Evolutionary conservation across 2,329 filamentous ascomycete genomes (phyloP), one percentile per base, ranked within the genome.

Genomic region (Pseudocercospora musae): DNA sequence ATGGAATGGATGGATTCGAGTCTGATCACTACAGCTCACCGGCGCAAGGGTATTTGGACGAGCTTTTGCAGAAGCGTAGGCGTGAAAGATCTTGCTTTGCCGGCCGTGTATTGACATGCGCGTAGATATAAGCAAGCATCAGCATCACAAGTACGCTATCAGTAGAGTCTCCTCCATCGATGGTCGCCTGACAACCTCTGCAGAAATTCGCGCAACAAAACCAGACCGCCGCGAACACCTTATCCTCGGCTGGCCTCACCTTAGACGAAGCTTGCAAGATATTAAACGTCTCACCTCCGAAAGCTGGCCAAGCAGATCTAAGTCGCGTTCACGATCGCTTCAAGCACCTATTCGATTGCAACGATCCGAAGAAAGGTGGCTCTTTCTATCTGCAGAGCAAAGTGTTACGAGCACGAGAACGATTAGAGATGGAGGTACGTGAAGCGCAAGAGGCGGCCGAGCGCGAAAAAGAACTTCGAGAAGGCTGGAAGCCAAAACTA

Each of bases 381-480:
- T 97, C 92, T 73, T 99, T 99, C 79, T 99, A 99, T 78, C 83
- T 99, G 54, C 95, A 99, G 80, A 98, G 94, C 83, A 99, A 99
- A 81, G 87, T 99, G 59, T 79, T 98, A 70, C 84, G 95, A 66
- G 95, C 95, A 62, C 86, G 94, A 72, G 94, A 99, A 80, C 84
- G 95, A 67, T 89, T 99, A 79, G 94, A 98, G 81, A 84, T 89
- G 71, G 94, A 99, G 78, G 81, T 95, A 44, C 84, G 87, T 67
- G 87, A 90, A 62, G 85, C 88, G 63, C 82, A 87, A 72, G 88
- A 91, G 74, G 87, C 88, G 74, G 84, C 85, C 13, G 87, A 88
- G 69, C 82, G 87, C 72, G 92, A 96, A 73, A 88, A 89, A 60
- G 92, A 96, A 77, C 72, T 89, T 58, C 87, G 89, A 74, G 89